A percentile compares a stretch with the other conserved stretches of the same genome.
These are phyloP conservation scores for Diaporthe sp. DNA, from an alignment of 2,329 filamentous ascomycete genomes.

Conservation along the genomic window DNA sequence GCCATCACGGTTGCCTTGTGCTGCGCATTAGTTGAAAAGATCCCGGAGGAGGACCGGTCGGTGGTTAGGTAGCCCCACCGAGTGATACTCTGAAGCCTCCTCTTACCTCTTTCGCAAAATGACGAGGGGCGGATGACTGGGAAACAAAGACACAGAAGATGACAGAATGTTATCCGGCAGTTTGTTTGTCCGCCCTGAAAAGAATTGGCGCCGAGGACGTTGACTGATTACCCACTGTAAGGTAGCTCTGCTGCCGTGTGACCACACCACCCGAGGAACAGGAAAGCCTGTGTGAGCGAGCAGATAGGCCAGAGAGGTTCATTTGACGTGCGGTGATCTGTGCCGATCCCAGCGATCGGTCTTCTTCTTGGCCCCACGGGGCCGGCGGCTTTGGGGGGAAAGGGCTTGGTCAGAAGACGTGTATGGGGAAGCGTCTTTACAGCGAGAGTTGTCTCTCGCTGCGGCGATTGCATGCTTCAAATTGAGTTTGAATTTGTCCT, in stretches of 20 bases:
- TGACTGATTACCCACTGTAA: conserved; percentile 9
- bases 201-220: not conserved
- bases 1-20: not conserved
- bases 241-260: conserved; percentile 18
- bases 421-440: not conserved
- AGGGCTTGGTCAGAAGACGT: too few relatives aligned
- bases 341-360: conserved; percentile 23
- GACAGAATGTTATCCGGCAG: conserved; percentile 17
- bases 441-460: not conserved
- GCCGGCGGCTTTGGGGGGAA: not conserved
- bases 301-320: conserved; percentile 13
- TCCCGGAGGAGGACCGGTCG: conserved; percentile 1
- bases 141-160: not conserved
- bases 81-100: conserved; percentile 1
- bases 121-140: not conserved
- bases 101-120: not conserved
- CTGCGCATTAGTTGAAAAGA: not conserved
- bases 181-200: conserved; percentile 1
- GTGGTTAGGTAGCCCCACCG: conserved; percentile 3
- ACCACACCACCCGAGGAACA: not conserved
- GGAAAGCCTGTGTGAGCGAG: not conserved
- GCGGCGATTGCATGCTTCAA: not conserved
- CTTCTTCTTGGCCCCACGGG: conserved; percentile 12
- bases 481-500: not conserved
- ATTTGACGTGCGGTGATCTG: conserved; percentile 20